Percentiles rank a stretch among this genome's conserved stretches.
phyloP scores from a whole-genome alignment of 108 stramenopile species.

The Fragilaria radians region DNA sequence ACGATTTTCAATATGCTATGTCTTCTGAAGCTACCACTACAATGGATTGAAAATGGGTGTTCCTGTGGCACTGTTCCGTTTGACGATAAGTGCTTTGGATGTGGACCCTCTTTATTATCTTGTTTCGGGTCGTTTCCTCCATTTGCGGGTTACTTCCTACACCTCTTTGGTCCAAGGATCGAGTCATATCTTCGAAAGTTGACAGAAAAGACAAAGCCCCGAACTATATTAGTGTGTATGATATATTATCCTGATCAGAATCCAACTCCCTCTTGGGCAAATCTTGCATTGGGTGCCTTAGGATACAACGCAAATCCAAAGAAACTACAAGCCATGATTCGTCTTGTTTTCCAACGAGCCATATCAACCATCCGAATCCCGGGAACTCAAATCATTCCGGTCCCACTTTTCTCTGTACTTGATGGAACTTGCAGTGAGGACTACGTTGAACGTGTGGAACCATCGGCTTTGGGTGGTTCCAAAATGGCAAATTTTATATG shows the following conservation, averaged over 20 bases:
- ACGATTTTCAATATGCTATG: constrained; percentile 56
- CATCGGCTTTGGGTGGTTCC: constrained; percentile 66
- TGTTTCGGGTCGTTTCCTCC: constrained; percentile 46
- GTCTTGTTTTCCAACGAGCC: constrained; percentile 62
- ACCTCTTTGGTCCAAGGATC: constrained; percentile 73
- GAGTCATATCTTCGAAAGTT: constrained; percentile 54
- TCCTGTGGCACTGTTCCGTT: constrained; percentile 28
- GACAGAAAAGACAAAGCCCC: constrained; percentile 67
- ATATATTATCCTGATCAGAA: constrained; percentile 86
- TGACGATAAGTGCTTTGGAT: constrained; percentile 73
- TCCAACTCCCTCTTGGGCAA: constrained; percentile 71
- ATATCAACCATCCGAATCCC: constrained; percentile 51
- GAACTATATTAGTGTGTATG: constrained; percentile 82
- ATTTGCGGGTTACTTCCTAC: constrained; percentile 76
- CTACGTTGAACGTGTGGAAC: constrained; percentile 88
- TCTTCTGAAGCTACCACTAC: constrained; percentile 42
- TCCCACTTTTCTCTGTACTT: constrained; percentile 70
- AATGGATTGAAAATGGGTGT: constrained; percentile 36
- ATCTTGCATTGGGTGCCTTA: constrained; percentile 51
- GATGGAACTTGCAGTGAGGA: constrained; percentile 72
- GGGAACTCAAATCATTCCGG: constrained; percentile 65
- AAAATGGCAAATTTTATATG: constrained; percentile 84
- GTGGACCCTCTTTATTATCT: constrained; percentile 54
- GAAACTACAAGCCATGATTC: constrained; percentile 66
- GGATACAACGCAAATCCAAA: constrained; percentile 72